Base-by-base conservation (phyloP, 352 stramenopile species). In the Pythium insidiosum region DNA sequence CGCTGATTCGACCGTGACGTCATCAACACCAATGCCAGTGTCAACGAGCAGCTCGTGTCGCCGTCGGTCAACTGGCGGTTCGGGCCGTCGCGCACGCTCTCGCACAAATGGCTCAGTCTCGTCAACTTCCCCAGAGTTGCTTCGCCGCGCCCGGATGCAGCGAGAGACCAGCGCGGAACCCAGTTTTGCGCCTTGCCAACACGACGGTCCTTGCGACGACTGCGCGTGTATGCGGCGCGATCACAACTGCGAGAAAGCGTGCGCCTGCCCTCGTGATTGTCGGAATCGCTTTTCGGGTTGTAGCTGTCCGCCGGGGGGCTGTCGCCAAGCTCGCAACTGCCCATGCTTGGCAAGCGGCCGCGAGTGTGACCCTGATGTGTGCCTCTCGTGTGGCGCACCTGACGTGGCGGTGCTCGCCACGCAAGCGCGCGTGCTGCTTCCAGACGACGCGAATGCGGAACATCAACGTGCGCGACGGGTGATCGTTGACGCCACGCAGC, bases 361-460 rank as follows among this genome's bases (percentile, higher is more conserved):
- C 6, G 78, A 91, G 43, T 91, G 78, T 20, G 71, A 88, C 38
- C 78, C 78, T 1, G 75, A 91, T 39, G 77, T 65, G 38, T 91
- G 78, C 34, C 80, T 84, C 29, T 71, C 54, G 1, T 91, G 78
- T 42, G 78, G 78, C 3, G 72, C 75, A 0, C 68, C 67, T n/a
- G 75, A 84, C 10, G 69, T 60, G 2, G 63, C 68, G 3, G 70
- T 91, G 22, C 65, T 84, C 45, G 64, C 69, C 20, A 55, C 68
- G 20, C 16, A 43, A n/a, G n/a, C n/a, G n/a, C n/a, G n/a, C n/a
- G n/a, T n/a, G n/a, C n/a, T n/a, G n/a, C n/a, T n/a, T n/a, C n/a
- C n/a, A n/a, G n/a, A n/a, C n/a, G n/a, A n/a, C n/a, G n/a, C n/a
- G n/a, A n/a, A n/a, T n/a, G n/a, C n/a, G n/a, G n/a, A n/a, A n/a